phyloP scores from a whole-genome alignment of 805 yeast genomes.

The Saccharomycopsis sp. region DNA sequence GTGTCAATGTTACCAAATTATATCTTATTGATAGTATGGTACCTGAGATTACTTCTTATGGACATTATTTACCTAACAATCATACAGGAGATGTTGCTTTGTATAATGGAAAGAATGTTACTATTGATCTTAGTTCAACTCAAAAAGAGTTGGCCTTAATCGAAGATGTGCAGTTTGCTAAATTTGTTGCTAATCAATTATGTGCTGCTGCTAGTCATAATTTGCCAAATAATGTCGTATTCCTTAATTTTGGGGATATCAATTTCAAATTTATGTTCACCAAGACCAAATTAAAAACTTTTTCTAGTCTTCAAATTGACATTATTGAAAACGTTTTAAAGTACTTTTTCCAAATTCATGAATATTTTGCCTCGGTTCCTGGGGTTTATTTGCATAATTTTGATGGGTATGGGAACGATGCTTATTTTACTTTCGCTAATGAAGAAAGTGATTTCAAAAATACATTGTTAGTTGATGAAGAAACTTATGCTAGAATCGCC shows the following conservation, averaged over 20 bases:
- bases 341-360: constrained; percentile 8
- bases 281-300: constrained; percentile 1
- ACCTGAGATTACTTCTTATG: constrained; percentile 6
- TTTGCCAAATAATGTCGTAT: constrained; percentile 13
- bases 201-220: constrained; percentile 10
- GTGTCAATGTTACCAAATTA: constrained; percentile 12
- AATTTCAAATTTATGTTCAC: constrained; percentile 5
- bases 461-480: constrained; percentile 12
- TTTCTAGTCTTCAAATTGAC: constrained; percentile 4
- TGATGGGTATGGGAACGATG: constrained; percentile 15
- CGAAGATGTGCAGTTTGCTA: constrained; percentile 3
- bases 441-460: constrained; percentile 2
- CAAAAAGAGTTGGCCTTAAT: constrained; percentile 7
- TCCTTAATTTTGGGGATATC: constrained; percentile 13
- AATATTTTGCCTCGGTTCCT: constrained; percentile 14
- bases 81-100: constrained; percentile 1
- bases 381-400: constrained; percentile 14
- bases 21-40: not conserved
- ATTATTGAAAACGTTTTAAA: constrained; percentile 10
- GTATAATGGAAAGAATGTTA: constrained; percentile 7
- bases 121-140: constrained; percentile 13
- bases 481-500: constrained; percentile 10
- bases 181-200: constrained; percentile 2
- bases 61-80: constrained; percentile 8
- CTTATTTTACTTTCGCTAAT: constrained; percentile 13